These are phyloP conservation scores for Podospora conica DNA, from an alignment of 495 filamentous ascomycete species.

Conservation along the genomic window DNA sequence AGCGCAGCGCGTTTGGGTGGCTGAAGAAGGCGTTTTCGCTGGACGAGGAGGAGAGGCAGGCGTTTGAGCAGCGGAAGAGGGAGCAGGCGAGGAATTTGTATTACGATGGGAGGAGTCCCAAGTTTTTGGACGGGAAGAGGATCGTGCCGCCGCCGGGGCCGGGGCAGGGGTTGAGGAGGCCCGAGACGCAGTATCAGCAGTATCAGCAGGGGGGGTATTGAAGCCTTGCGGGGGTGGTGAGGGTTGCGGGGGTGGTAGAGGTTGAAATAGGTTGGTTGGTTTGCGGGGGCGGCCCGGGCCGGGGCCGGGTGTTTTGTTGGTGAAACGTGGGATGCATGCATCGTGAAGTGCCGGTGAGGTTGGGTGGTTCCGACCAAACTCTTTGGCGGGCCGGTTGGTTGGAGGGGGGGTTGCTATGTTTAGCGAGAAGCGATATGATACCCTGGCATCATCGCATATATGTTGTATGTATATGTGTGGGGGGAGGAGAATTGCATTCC, in stretches of 20 bases:
- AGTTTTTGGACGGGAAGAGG: slow-evolving; percentile 39
- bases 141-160: background rate
- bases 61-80: slow-evolving; percentile 43
- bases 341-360: too few relatives aligned
- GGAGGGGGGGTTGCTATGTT: background rate
- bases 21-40: slow-evolving; percentile 53
- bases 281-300: background rate
- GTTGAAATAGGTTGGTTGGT: background rate
- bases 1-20: slow-evolving; percentile 54
- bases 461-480: background rate
- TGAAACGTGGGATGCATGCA: too few relatives aligned
- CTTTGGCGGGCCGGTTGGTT: background rate
- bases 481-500: background rate
- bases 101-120: slow-evolving; percentile 35
- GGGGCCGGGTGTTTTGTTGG: background rate
- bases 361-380: too few relatives aligned
- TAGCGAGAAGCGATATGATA: background rate
- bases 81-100: slow-evolving; percentile 37
- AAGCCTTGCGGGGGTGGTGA: background rate
- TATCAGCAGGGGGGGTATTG: background rate
- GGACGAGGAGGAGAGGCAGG: slow-evolving; percentile 49
- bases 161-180: background rate
- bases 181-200: too few relatives aligned
- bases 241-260: background rate
- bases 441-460: background rate